phyloP scores from a whole-genome alignment of 2,329 filamentous ascomycete genomes.

The Torrubiella hemipterigena region DNA sequence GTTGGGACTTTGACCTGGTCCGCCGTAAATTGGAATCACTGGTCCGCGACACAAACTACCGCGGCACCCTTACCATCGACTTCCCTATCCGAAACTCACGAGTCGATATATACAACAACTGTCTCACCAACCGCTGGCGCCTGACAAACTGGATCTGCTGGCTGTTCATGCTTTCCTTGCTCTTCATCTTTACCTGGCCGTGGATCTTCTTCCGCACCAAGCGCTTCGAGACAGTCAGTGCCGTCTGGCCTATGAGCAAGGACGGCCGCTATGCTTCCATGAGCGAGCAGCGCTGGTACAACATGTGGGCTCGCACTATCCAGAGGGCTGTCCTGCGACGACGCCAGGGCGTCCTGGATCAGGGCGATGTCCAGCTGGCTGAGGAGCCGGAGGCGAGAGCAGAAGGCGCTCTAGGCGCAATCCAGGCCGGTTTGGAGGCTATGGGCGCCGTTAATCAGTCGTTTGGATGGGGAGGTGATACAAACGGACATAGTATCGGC shows the following conservation, averaged over 20 bases:
- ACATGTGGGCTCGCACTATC: slow-evolving; percentile 50
- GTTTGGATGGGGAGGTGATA: slow-evolving; percentile 37
- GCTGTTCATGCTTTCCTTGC: slow-evolving; percentile 53
- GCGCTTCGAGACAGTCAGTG: slow-evolving; percentile 50
- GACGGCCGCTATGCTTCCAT: slow-evolving; percentile 35
- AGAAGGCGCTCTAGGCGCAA: slow-evolving; percentile 28
- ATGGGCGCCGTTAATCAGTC: slow-evolving; percentile 41
- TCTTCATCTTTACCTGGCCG: slow-evolving; percentile 62
- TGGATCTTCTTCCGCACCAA: slow-evolving; percentile 55
- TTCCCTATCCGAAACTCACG: slow-evolving; percentile 46
- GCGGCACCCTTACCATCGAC: slow-evolving; percentile 43
- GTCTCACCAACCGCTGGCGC: slow-evolving; percentile 52
- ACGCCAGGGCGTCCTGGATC: slow-evolving; percentile 41
- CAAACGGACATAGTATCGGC: slow-evolving; percentile 2
- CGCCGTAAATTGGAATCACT: slow-evolving; percentile 39
- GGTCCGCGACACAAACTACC: slow-evolving; percentile 55
- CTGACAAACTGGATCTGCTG: slow-evolving; percentile 49
- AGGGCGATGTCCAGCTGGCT: slow-evolving; percentile 39
- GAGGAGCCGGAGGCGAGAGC: slow-evolving; percentile 18
- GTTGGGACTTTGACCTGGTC: slow-evolving; percentile 47
- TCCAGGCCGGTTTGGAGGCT: slow-evolving; percentile 36
- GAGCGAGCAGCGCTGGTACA: slow-evolving; percentile 48
- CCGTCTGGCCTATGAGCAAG: slow-evolving; percentile 39
- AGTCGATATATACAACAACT: slow-evolving; percentile 53
- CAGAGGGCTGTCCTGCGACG: slow-evolving; percentile 45